A percentile compares a stretch with the other conserved stretches of the same genome.
These are phyloP conservation scores for Simmondsia chinensis DNA, from an alignment of 148 eudicot genomes.

Conservation along the genomic window DNA sequence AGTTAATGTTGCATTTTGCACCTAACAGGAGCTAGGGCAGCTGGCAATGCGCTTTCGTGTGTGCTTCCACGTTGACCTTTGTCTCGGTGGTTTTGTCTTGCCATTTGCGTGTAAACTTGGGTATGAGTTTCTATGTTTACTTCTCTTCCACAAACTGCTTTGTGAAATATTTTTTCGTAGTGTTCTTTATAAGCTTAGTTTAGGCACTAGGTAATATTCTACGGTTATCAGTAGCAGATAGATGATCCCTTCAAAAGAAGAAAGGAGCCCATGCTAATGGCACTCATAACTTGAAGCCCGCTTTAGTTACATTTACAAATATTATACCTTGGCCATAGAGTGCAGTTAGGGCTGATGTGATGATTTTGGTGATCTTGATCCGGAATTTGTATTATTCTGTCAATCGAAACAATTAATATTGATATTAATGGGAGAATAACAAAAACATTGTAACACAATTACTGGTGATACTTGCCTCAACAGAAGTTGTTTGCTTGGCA, in stretches of 20 bases:
- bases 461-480: neutral
- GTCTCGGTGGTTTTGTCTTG: constrained; percentile 97
- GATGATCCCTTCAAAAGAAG: no score
- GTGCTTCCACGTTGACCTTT: constrained; percentile 96
- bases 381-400: neutral
- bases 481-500: constrained; percentile 1
- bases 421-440: no score
- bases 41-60: constrained; percentile 58
- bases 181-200: no score
- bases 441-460: no score
- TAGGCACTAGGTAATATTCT: no score
- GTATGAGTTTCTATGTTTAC: constrained; percentile 29
- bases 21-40: constrained; percentile 79
- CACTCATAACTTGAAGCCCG: no score
- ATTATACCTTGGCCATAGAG: neutral
- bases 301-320: no score
- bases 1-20: constrained; percentile 9
- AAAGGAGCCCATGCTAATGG: no score
- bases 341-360: neutral
- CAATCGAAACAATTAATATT: no score
- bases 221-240: no score
- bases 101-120: constrained; percentile 97
- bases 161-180: neutral
- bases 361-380: neutral
- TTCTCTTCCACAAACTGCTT: neutral